These are phyloP conservation scores for Aulographum hederae DNA, from an alignment of 2,329 filamentous ascomycete species.

Conservation along the genomic window DNA sequence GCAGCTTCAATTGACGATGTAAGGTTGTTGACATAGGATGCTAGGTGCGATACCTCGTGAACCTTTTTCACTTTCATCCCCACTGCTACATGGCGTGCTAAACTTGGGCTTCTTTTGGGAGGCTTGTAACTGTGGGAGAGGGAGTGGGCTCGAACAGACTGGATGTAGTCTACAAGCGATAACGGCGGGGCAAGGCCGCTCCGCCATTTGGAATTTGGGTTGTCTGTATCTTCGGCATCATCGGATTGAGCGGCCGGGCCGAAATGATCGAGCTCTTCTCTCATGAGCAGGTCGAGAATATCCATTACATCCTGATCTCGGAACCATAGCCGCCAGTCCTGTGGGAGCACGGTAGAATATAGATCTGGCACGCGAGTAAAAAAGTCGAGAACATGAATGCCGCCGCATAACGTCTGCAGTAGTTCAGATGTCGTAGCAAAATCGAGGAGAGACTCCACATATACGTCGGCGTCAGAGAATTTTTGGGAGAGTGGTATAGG, in stretches of 20 bases:
- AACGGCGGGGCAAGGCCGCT: constrained; percentile 24
- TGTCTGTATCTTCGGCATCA: constrained; percentile 5
- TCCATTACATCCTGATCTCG: constrained; percentile 50
- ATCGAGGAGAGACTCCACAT: constrained; percentile 57
- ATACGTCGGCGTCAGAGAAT: constrained; percentile 56
- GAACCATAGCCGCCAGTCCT: constrained; percentile 71
- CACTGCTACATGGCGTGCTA: constrained; percentile 38
- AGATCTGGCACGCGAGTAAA: constrained; percentile 72
- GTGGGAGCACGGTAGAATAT: constrained; percentile 58
- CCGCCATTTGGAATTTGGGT: constrained; percentile 18
- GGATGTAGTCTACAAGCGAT: constrained; percentile 54
- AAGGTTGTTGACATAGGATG: constrained; percentile 55
- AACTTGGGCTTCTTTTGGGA: not conserved
- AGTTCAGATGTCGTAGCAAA: constrained; percentile 59
- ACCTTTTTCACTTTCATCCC: constrained; percentile 96
- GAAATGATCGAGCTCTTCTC: constrained; percentile 46
- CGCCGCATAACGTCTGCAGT: constrained; percentile 81
- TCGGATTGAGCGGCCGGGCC: constrained; percentile 6
- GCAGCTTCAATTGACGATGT: constrained; percentile 10
- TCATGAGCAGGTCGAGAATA: constrained; percentile 64
- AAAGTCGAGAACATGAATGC: constrained; percentile 95
- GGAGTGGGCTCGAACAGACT: constrained; percentile 49
- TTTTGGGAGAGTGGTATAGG: constrained; percentile 51
- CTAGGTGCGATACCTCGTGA: constrained; percentile 83
- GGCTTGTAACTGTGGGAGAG: constrained; percentile 41